Percentiles rank a stretch among this genome's conserved stretches.
These are phyloP conservation scores for Blastocystis sp. DNA, from an alignment of 352 stramenopile genomes.

Conservation along the genomic window DNA sequence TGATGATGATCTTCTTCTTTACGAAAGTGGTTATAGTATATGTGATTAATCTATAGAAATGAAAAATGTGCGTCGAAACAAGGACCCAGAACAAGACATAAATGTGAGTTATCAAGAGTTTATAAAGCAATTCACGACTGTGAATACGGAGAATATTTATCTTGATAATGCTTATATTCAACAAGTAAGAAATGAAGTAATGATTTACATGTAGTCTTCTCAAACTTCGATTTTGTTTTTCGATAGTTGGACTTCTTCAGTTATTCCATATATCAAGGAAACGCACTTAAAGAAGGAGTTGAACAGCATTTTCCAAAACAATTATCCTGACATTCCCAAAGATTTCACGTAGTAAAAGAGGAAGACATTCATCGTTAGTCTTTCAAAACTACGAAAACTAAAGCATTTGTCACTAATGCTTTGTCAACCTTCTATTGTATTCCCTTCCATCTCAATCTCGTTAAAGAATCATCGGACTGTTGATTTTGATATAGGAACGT, in stretches of 20 bases:
- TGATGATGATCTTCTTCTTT: constrained; percentile 8
- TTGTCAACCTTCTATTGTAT: constrained; percentile 8
- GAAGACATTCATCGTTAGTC: background rate
- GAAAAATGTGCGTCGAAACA: constrained; percentile 44
- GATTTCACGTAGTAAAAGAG: background rate
- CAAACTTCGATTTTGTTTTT: constrained; percentile 48
- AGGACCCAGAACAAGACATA: constrained; percentile 9
- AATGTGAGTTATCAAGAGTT: constrained; percentile 23
- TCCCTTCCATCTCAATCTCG: constrained; percentile 31
- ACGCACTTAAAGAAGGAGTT: constrained; percentile 23
- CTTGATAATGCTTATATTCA: constrained; percentile 53
- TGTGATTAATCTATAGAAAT: background rate
- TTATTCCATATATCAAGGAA: constrained; percentile 53
- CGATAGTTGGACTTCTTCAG: constrained; percentile 41
- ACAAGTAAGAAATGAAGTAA: background rate
- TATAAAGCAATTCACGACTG: constrained; percentile 9
- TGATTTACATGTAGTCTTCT: background rate
- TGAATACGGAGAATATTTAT: constrained; percentile 52
- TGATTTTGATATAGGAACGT: constrained; percentile 32
- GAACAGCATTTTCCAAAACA: constrained; percentile 47
- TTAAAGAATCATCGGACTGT: background rate
- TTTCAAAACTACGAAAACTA: constrained; percentile 45
- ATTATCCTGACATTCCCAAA: constrained; percentile 28
- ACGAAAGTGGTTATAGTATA: background rate
- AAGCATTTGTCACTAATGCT: constrained; percentile 44